Percentiles rank a stretch among this genome's conserved stretches.
Evolutionary conservation across 345 rosid species (phyloP).

Genomic region (Mallotus nudiflorus): DNA sequence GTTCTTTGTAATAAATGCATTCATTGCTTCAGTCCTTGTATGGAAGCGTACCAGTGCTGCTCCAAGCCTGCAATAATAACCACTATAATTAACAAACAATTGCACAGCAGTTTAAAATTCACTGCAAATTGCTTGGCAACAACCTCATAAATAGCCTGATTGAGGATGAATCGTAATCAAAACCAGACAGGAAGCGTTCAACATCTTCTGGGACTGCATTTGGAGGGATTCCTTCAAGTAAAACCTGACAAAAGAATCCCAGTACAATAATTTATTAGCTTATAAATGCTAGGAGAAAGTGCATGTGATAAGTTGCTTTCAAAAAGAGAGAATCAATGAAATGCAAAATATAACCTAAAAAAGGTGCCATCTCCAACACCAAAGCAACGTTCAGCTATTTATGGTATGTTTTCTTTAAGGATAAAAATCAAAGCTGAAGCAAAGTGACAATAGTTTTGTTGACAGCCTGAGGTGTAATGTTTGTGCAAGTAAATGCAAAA

Average conservation of each 20-base stretch:
- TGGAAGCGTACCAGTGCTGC: conserved; percentile 50
- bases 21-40: conserved; percentile 58
- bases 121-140: conserved; percentile 18
- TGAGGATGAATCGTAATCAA: conserved; percentile 54
- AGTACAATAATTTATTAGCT: not conserved
- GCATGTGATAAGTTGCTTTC: not conserved
- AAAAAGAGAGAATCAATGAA: not conserved
- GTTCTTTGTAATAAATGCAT: conserved; percentile 60
- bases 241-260: conserved; percentile 41
- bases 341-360: not conserved
- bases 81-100: not conserved
- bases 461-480: not conserved
- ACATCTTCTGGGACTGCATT: conserved; percentile 53
- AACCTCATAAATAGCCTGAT: conserved; percentile 42
- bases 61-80: conserved; percentile 41
- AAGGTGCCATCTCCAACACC: not conserved
- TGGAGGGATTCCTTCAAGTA: conserved; percentile 59
- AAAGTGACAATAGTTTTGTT: not conserved
- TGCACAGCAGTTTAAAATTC: not conserved
- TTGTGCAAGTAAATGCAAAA: not conserved
- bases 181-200: conserved; percentile 74
- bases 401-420: not conserved
- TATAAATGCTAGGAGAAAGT: not conserved
- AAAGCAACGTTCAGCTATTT: not conserved
- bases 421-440: not conserved